A percentile compares a stretch with the other conserved stretches of the same genome.
Conservation (phyloP, 768 basidiomycete species). For the Pleurotus djamor region DNA sequence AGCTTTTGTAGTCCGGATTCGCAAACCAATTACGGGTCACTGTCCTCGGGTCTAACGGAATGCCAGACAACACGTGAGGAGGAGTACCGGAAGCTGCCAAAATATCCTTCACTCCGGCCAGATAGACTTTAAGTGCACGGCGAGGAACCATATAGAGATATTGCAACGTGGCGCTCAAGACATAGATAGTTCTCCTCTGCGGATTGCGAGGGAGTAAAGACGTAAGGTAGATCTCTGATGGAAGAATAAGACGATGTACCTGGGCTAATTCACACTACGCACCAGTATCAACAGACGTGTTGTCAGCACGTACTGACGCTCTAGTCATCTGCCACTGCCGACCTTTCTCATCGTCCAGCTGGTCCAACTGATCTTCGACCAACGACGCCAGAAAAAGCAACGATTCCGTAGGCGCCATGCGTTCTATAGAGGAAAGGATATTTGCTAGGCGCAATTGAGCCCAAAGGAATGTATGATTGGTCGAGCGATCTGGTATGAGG, state of each 20-base stretch:
- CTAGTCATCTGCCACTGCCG: too few relatives aligned
- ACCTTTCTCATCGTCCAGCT: too few relatives aligned
- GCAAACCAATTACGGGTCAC: constrained; percentile 11
- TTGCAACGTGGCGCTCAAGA: constrained; percentile 13
- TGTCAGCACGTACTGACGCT: too few relatives aligned
- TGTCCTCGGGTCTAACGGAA: constrained; percentile 4
- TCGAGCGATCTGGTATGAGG: too few relatives aligned
- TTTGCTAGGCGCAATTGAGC: too few relatives aligned
- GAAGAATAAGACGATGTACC: neutral
- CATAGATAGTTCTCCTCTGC: neutral
- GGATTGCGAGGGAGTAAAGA: neutral
- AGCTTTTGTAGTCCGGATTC: constrained; percentile 17
- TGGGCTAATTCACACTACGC: too few relatives aligned
- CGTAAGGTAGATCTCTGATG: neutral
- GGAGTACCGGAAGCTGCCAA: constrained; percentile 8
- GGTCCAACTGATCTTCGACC: too few relatives aligned
- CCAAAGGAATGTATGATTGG: too few relatives aligned
- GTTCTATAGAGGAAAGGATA: too few relatives aligned
- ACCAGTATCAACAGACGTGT: too few relatives aligned
- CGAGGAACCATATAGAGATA: constrained; percentile 18
- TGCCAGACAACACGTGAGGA: neutral
- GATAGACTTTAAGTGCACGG: constrained; percentile 12
- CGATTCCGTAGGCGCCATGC: too few relatives aligned
- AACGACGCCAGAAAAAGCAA: too few relatives aligned
- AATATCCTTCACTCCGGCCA: constrained; percentile 15